Evolutionary conservation across 257 asterid genomes (phyloP).

Genomic region (Solanum piurae): DNA sequence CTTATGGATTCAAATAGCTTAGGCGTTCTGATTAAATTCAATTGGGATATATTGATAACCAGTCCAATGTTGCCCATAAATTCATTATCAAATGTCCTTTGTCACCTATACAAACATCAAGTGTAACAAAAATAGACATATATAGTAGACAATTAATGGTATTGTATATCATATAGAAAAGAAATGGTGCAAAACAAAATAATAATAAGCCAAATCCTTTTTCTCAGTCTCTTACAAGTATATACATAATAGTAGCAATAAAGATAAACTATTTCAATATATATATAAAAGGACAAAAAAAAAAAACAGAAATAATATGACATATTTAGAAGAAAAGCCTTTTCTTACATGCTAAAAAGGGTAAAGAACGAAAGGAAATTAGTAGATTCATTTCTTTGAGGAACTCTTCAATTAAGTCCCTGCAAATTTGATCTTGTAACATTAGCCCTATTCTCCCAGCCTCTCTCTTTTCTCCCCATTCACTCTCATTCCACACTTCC

Average conservation of each 20-base stretch:
- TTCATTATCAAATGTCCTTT: neutral
- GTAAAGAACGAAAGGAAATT: conserved; percentile 12
- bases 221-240: neutral
- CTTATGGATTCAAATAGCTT: neutral
- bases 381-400: conserved; percentile 34
- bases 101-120: neutral
- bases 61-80: neutral
- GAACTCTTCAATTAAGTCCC: conserved; percentile 60
- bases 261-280: neutral
- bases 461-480: conserved; percentile 73
- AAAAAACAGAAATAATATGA: neutral
- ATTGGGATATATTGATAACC: neutral
- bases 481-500: conserved; percentile 63
- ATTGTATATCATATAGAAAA: neutral
- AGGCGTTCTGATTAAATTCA: neutral
- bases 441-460: conserved; percentile 43
- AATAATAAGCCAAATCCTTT: neutral
- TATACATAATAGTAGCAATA: no score
- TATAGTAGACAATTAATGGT: neutral
- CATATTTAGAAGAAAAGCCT: conserved; percentile 37
- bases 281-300: no score
- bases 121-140: neutral
- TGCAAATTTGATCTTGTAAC: conserved; percentile 53
- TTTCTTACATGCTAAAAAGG: conserved; percentile 57
- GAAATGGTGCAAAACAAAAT: neutral